Conservation (phyloP, 140 eudicot genomes). For the Artemisia princeps region DNA sequence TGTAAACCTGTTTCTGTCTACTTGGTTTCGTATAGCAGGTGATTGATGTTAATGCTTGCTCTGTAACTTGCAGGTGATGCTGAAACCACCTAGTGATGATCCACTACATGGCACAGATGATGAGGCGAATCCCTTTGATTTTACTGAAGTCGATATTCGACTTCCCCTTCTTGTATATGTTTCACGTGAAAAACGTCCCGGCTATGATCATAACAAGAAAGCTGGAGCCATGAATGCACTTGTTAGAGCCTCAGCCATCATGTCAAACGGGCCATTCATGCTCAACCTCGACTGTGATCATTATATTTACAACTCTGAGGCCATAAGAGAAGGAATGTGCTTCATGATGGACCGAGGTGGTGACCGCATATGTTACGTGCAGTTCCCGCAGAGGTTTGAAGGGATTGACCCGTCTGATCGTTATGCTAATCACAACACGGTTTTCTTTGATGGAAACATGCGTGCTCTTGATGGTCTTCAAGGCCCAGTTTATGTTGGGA, state of each 20-base stretch:
- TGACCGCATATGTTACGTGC: constrained; percentile 78
- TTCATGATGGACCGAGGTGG: constrained; percentile 99
- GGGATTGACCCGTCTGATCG: constrained; percentile 97
- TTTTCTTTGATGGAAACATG: constrained; percentile 92
- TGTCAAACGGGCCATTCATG: constrained; percentile 96
- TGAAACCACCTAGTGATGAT: constrained; percentile 89
- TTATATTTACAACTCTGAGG: constrained; percentile 78
- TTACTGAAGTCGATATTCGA: constrained; percentile 73
- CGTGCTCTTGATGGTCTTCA: constrained; percentile 91
- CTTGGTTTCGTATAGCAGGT: too few species aligned
- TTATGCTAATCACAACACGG: constrained; percentile 90
- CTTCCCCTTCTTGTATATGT: constrained; percentile 84
- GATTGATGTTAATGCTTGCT: background rate
- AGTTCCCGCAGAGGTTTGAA: constrained; percentile 91
- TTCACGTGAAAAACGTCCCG: constrained; percentile 95
- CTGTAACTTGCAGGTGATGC: constrained; percentile 56
- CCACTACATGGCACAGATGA: constrained; percentile 51
- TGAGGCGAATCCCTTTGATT: constrained; percentile 47
- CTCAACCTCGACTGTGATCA: constrained; percentile 91
- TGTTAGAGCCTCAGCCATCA: constrained; percentile 85
- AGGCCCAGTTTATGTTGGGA: constrained; percentile 93
- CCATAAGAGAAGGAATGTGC: constrained; percentile 91
- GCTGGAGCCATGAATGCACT: constrained; percentile 97
- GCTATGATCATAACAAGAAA: constrained; percentile 91
- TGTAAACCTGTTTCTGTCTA: too few species aligned